Conservation (phyloP, 441 rosid genomes). For the Gossypium gossypioides region DNA sequence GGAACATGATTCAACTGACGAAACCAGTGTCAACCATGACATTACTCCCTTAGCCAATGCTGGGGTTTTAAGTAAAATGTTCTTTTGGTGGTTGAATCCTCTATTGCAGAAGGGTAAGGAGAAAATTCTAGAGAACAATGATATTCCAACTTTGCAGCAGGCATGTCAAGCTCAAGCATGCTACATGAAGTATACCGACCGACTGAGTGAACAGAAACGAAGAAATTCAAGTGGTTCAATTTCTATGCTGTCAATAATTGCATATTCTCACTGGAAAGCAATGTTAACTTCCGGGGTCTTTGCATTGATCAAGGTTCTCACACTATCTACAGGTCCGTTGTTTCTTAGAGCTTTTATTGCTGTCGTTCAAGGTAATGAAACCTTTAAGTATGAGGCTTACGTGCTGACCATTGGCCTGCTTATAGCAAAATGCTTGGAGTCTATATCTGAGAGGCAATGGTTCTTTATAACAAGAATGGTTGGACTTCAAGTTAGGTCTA, state of each 20-base stretch:
- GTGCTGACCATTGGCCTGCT: conserved; percentile 25
- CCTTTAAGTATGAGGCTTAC: conserved; percentile 32
- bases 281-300: conserved; percentile 36
- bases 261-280: conserved; percentile 30
- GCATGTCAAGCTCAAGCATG: conserved; percentile 35
- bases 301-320: conserved; percentile 37
- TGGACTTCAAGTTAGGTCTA: conserved; percentile 32
- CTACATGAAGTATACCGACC: conserved; percentile 25
- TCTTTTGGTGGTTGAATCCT: conserved; percentile 57
- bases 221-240: conserved; percentile 15
- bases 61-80: conserved; percentile 30
- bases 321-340: conserved; percentile 36
- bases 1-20: conserved; percentile 5
- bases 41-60: conserved; percentile 39
- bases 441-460: conserved; percentile 47
- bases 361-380: conserved; percentile 28
- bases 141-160: conserved; percentile 29
- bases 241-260: conserved; percentile 23
- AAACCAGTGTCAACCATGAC: conserved; percentile 3
- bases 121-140: conserved; percentile 30
- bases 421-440: conserved; percentile 32
- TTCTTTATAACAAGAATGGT: conserved; percentile 24
- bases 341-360: conserved; percentile 35
- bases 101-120: conserved; percentile 37
- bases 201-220: conserved; percentile 16